Evolutionary conservation across 768 basidiomycete genomes (phyloP).

Genomic region (Exsudoporus frostii): DNA sequence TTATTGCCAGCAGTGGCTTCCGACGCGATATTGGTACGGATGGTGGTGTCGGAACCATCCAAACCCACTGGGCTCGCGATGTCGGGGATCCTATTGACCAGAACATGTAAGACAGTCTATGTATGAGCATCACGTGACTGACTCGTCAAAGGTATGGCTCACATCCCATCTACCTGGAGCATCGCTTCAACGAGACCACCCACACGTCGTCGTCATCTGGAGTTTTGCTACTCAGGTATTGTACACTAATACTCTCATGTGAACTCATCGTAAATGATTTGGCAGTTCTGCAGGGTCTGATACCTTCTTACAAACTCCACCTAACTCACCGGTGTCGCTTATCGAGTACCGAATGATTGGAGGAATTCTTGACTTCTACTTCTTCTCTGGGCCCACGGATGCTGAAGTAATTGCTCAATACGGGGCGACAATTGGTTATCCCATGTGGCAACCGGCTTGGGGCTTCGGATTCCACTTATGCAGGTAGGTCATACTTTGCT

Average conservation of each 20-base stretch:
- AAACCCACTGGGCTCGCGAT: constrained; percentile 68
- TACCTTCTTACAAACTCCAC: constrained; percentile 62
- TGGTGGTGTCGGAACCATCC: constrained; percentile 53
- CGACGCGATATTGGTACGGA: constrained; percentile 54
- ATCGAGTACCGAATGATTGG: constrained; percentile 74
- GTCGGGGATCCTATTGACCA: constrained; percentile 60
- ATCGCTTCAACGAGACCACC: constrained; percentile 55
- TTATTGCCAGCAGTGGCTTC: constrained; percentile 65
- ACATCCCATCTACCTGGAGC: constrained; percentile 71
- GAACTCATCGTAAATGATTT: constrained; percentile 5
- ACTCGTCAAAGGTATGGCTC: constrained; percentile 54
- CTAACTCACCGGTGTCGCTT: constrained; percentile 50
- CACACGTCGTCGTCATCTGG: constrained; percentile 63
- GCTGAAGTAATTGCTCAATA: constrained; percentile 69
- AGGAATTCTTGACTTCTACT: constrained; percentile 76
- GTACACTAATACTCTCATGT: not conserved
- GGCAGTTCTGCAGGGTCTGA: constrained; percentile 66
- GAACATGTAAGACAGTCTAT: constrained; percentile 49
- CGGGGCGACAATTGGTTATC: constrained; percentile 59
- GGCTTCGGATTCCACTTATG: constrained; percentile 78
- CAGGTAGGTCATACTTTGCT: constrained; percentile 35
- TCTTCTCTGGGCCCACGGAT: constrained; percentile 55
- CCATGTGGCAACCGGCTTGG: constrained; percentile 72
- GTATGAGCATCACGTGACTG: not conserved
- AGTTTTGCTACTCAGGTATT: constrained; percentile 67